Conservation (phyloP, 2,329 filamentous ascomycete species). For the Trichoderma semiorbis region DNA sequence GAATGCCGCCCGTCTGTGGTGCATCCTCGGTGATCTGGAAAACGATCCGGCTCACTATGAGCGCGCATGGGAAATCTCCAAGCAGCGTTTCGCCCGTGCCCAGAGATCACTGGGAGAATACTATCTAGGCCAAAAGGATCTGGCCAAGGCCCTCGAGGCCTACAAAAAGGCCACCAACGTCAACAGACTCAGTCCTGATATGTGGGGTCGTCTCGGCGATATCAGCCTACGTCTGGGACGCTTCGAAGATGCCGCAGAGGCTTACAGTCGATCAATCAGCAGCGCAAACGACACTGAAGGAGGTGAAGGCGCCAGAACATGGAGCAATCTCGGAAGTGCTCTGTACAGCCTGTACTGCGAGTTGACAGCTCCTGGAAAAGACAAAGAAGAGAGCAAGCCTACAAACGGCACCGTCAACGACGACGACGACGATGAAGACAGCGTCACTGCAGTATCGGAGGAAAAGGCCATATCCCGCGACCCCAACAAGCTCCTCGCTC, state of each 20-base stretch:
- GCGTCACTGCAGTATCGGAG: conserved; percentile 22
- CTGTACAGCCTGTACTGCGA: conserved; percentile 67
- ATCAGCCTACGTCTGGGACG: conserved; percentile 74
- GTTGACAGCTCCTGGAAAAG: conserved; percentile 39
- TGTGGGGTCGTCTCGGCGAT: conserved; percentile 90
- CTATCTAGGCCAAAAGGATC: conserved; percentile 65
- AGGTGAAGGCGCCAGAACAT: conserved; percentile 84
- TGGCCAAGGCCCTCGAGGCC: conserved; percentile 67
- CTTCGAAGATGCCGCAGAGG: conserved; percentile 76
- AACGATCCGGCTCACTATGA: conserved; percentile 71
- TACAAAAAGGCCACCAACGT: conserved; percentile 74
- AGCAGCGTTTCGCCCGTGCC: conserved; percentile 75
- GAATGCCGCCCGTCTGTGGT: conserved; percentile 84
- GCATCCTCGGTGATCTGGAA: conserved; percentile 89
- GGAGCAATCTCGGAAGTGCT: conserved; percentile 89
- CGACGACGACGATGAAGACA: conserved; percentile 30
- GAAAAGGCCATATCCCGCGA: conserved; percentile 36
- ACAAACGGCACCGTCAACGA: conserved; percentile 28
- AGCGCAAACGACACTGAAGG: conserved; percentile 59
- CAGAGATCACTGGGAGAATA: conserved; percentile 83
- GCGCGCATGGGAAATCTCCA: conserved; percentile 83
- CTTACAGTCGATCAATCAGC: conserved; percentile 79
- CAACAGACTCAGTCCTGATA: conserved; percentile 75
- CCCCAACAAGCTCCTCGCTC: conserved; percentile 61
- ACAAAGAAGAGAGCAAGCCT: conserved; percentile 14